Conservation (phyloP, 139 green algal genomes). For the Picochlorum sp. region DNA sequence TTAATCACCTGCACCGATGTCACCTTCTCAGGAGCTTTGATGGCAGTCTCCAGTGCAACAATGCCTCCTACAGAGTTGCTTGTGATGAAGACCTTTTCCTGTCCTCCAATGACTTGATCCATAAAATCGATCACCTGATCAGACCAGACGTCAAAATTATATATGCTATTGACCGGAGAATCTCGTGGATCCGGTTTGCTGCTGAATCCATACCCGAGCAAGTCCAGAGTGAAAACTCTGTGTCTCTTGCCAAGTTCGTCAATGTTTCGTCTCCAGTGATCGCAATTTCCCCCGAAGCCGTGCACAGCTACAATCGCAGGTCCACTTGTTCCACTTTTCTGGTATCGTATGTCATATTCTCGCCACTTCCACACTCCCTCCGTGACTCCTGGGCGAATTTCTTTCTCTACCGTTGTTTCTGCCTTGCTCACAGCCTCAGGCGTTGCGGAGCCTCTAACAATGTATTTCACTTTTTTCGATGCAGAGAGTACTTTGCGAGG, state of each 20-base stretch:
- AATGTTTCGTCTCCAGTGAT: slow-evolving; percentile 87
- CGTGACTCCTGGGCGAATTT: slow-evolving; percentile 23
- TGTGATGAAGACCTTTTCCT: slow-evolving; percentile 52
- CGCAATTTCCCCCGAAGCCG: slow-evolving; percentile 89
- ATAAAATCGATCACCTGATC: slow-evolving; percentile 67
- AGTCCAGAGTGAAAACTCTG: slow-evolving; percentile 76
- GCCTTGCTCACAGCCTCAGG: neutral
- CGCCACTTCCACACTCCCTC: slow-evolving; percentile 67
- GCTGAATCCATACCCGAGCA: slow-evolving; percentile 74
- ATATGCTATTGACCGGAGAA: slow-evolving; percentile 45
- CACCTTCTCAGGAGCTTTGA: slow-evolving; percentile 42
- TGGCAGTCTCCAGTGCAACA: slow-evolving; percentile 50
- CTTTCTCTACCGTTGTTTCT: slow-evolving; percentile 5
- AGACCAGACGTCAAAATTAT: slow-evolving; percentile 63
- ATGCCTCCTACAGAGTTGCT: slow-evolving; percentile 67
- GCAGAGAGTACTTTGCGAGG: neutral
- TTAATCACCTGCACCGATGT: slow-evolving; percentile 73
- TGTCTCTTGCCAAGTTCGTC: slow-evolving; percentile 42
- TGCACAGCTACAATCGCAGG: slow-evolving; percentile 42
- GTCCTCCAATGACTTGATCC: slow-evolving; percentile 31
- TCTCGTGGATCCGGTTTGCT: slow-evolving; percentile 71
- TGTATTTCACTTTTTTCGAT: neutral
- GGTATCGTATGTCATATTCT: slow-evolving; percentile 76
- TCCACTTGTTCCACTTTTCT: slow-evolving; percentile 23
- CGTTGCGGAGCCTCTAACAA: neutral